Conservation (phyloP, 345 rosid species). For the Heritiera fomes region DNA sequence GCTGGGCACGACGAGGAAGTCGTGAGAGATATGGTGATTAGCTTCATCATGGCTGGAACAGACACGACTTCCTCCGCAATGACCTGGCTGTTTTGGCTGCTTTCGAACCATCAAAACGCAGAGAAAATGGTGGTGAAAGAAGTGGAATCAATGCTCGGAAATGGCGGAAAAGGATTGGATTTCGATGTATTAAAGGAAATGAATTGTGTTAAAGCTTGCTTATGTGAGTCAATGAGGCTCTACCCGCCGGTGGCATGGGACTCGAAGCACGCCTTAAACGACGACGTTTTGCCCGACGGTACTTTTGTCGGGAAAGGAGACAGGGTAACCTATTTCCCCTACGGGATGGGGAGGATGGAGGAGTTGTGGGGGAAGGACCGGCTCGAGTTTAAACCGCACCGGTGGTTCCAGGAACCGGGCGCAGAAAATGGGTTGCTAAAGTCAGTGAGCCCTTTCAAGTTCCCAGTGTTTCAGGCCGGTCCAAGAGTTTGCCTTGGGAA, state of each 20-base stretch:
- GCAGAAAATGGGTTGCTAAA: constrained; percentile 32
- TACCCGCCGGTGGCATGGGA: constrained; percentile 80
- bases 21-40: constrained; percentile 58
- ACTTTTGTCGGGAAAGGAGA: constrained; percentile 51
- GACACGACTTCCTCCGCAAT: constrained; percentile 72
- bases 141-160: constrained; percentile 25
- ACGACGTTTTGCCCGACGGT: constrained; percentile 69
- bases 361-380: constrained; percentile 67
- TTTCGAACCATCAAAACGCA: constrained; percentile 35
- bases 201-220: constrained; percentile 53
- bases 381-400: constrained; percentile 62
- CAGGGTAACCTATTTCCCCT: constrained; percentile 58
- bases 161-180: constrained; percentile 21
- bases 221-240: constrained; percentile 71
- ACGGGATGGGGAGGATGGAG: constrained; percentile 84
- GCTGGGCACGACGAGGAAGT: constrained; percentile 51
- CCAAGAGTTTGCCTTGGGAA: constrained; percentile 77
- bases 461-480: constrained; percentile 73
- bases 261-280: constrained; percentile 55
- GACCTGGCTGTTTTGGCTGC: constrained; percentile 75
- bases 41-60: constrained; percentile 72
- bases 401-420: constrained; percentile 47
- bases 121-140: constrained; percentile 39
- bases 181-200: constrained; percentile 47
- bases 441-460: constrained; percentile 50